These are phyloP conservation scores for Fennellomyces sp. DNA, from an alignment of 371 early-diverging fungal species.

Conservation along the genomic window DNA sequence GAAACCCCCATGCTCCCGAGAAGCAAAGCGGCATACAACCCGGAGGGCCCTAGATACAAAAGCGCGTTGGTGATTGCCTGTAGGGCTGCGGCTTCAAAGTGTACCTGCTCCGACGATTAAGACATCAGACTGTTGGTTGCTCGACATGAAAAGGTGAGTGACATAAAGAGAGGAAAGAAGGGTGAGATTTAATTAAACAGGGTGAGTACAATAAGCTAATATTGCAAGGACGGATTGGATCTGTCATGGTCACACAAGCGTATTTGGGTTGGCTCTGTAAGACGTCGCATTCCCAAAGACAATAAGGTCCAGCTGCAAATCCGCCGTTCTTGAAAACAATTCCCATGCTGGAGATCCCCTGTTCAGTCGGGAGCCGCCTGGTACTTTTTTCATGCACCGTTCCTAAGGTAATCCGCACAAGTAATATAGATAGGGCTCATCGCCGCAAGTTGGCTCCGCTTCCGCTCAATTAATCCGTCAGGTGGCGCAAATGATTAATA, in stretches of 20 bases:
- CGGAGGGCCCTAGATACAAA: conserved; percentile 25
- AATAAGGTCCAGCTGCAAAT: too few species aligned
- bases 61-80: neutral
- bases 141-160: conserved; percentile 12
- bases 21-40: conserved; percentile 40
- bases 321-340: neutral
- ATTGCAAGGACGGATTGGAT: neutral
- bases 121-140: conserved; percentile 27
- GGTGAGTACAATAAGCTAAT: conserved; percentile 6
- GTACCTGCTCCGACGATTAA: conserved; percentile 46
- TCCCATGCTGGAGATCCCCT: too few species aligned
- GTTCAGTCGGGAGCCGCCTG: too few species aligned
- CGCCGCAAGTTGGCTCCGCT: too few species aligned
- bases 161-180: conserved; percentile 16
- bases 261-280: neutral
- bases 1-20: conserved; percentile 35
- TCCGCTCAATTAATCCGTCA: too few species aligned
- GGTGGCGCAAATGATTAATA: too few species aligned
- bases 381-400: too few species aligned
- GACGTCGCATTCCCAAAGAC: neutral
- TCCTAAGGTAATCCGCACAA: too few species aligned
- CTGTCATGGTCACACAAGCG: conserved; percentile 4
- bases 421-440: too few species aligned
- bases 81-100: neutral
- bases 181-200: conserved; percentile 15